Base-by-base conservation (phyloP, 192 early-diverging fungal species). In the Entomortierella parvispora region DNA sequence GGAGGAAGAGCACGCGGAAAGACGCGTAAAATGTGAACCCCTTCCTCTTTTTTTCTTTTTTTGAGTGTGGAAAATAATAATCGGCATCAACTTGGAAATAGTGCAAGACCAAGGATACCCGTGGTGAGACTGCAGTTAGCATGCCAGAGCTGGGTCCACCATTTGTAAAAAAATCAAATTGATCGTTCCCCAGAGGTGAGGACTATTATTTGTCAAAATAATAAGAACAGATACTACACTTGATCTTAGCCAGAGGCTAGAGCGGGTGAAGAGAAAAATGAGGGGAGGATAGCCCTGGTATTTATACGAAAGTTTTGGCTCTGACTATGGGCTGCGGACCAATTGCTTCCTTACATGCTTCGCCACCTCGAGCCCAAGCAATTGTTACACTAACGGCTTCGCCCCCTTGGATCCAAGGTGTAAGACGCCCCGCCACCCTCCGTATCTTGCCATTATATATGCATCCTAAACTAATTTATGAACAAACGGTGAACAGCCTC, bases 231-330 rank as follows among this genome's bases (percentile, higher is more conserved):
- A 92, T 92, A 92, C 91, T 91, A 92, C 91, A 92, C 91, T 92
- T 92, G 91, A 91, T 91, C 89, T 91, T 90, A 92, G 91, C 91
- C 88, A 90, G 91, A 83, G 89, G 85, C 88, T 89, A 85, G 90
- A 92, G 90, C 89, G 87, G 90, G 89, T 89, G 61, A 71, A 50
- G 76, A 80, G 48, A 49, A 64, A 67, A 58, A 26, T 14, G 0
- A 17, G 55, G 47, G 48, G 7, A 18, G 29, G 25, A 11, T 45
- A 2, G 1, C n/a, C n/a, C n/a, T 4, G 22, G 33, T 7, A 40
- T 56, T n/a, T n/a, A 32, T 56, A 32, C 32, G 32, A 33, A 56
- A 18, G 0, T 53, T 7, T 2, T 5, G 50, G 12, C 20, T 23
- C 15, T 12, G 37, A 40, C 37, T 9, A 40, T 12, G 37, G 7